phyloP scores from a whole-genome alignment of 75 land plant species.

The Cryptomeria japonica region DNA sequence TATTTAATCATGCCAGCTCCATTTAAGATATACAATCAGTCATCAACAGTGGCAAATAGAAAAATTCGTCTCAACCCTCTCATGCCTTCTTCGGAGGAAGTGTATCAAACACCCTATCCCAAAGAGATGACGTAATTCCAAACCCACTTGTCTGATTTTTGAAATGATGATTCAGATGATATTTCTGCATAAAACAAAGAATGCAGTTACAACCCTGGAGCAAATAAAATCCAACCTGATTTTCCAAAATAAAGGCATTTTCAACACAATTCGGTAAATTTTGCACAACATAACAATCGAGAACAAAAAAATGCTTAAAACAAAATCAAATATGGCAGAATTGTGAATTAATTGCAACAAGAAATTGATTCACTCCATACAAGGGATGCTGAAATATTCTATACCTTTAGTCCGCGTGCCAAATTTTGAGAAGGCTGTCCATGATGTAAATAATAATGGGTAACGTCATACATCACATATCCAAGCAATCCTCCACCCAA shows the following conservation, averaged over 20 bases:
- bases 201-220: not conserved
- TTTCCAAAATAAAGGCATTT: not conserved
- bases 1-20: not conserved
- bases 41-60: not conserved
- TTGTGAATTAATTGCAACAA: not conserved
- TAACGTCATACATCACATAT: slow-evolving; percentile 87
- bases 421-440: slow-evolving; percentile 60
- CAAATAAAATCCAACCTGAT: not conserved
- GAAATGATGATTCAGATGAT: slow-evolving; percentile 97
- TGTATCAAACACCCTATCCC: slow-evolving; percentile 92
- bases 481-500: slow-evolving; percentile 90
- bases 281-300: not conserved
- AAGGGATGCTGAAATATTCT: not conserved
- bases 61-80: not conserved
- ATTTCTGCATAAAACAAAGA: slow-evolving; percentile 53
- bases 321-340: not conserved
- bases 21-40: not conserved
- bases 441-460: slow-evolving; percentile 96
- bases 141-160: slow-evolving; percentile 68
- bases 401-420: slow-evolving; percentile 70
- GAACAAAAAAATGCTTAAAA: not conserved
- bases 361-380: not conserved
- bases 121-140: slow-evolving; percentile 89
- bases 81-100: slow-evolving; percentile 55
- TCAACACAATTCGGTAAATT: not conserved